Evolutionary conservation across 352 stramenopile species (phyloP), one percentile per base, ranked within the genome.

Genomic region (Chloridella minuta): DNA sequence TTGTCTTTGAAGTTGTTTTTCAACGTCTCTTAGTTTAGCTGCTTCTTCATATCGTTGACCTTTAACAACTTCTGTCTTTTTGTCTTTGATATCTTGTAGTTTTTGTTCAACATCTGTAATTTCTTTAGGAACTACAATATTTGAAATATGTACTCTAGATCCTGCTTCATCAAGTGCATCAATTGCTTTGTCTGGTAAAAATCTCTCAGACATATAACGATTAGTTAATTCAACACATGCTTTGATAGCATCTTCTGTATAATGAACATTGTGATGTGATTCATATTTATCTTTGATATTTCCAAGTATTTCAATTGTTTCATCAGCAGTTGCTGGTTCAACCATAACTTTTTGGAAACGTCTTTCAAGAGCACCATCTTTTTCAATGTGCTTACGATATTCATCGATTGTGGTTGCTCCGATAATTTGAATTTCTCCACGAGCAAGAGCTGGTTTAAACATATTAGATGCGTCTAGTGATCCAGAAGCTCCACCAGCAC

Each of bases 401-500:
- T 99, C 96, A 85, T 97, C 94, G 2, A 97, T 49, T 0, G 96
- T 99, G 0, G 96, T 99, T 2, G 96, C 95, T 85, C 96, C 96
- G 87, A 99, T 97, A 90, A 94, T 97, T 2, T 93, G 93, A 21
- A 99, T 89, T 87, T 97, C 92, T 21, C 95, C 95, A 49, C 95
- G 91, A 27, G 96, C 96, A 0, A 99, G 89, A 91, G 97, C 95
- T 0, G 95, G 96, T 89, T 99, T 99, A 23, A 99, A 89, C 85
- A 99, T 87, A 88, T 99, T 99, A 2, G 94, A 93, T 23, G 96
- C 96, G 86, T 98, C 95, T 95, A 99, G 98, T 0, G 95, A 91
- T 28, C 93, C 93, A 2, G 90, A 92, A 0, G 90, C 93, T 52
- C 92, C 91, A 2, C 96, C 96, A 18, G 96, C 95, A 16, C 96